These are phyloP conservation scores for Geranium brycei DNA, from an alignment of 345 rosid species.

Conservation along the genomic window DNA sequence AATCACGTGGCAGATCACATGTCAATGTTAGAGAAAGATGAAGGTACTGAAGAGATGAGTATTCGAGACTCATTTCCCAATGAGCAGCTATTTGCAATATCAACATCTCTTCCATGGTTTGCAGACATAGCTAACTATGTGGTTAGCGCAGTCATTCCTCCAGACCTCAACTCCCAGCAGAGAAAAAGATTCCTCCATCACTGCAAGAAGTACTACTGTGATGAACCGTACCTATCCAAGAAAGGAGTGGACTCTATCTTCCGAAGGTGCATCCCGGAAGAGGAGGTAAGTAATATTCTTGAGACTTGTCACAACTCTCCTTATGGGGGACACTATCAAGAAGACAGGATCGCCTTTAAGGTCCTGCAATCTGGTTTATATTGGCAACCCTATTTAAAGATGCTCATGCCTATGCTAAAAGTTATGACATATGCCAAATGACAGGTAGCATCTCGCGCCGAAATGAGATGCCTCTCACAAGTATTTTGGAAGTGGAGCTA, in stretches of 20 bases:
- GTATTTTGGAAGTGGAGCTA: too few relatives aligned
- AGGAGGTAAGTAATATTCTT: not conserved
- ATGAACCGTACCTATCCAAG: not conserved
- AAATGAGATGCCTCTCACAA: too few relatives aligned
- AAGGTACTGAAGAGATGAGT: too few relatives aligned
- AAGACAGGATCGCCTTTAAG: not conserved
- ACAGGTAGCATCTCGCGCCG: not conserved
- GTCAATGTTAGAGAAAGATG: not conserved
- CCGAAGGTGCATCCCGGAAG: not conserved
- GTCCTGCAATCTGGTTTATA: not conserved
- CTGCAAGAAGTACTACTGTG: not conserved
- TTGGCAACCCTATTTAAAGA: not conserved
- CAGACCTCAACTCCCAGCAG: not conserved
- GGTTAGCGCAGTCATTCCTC: not conserved
- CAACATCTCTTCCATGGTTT: not conserved
- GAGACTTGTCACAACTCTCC: not conserved
- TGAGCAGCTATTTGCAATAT: not conserved
- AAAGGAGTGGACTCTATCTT: not conserved
- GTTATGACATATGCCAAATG: constrained; percentile 5
- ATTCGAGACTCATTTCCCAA: not conserved
- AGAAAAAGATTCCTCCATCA: not conserved
- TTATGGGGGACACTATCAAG: not conserved
- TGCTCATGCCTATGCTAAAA: not conserved
- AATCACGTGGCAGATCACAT: constrained; percentile 3
- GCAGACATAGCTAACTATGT: not conserved